A percentile compares a stretch with the other conserved stretches of the same genome.
phyloP scores from a whole-genome alignment of 2,329 filamentous ascomycete species.

The Nemania bipapillata region DNA sequence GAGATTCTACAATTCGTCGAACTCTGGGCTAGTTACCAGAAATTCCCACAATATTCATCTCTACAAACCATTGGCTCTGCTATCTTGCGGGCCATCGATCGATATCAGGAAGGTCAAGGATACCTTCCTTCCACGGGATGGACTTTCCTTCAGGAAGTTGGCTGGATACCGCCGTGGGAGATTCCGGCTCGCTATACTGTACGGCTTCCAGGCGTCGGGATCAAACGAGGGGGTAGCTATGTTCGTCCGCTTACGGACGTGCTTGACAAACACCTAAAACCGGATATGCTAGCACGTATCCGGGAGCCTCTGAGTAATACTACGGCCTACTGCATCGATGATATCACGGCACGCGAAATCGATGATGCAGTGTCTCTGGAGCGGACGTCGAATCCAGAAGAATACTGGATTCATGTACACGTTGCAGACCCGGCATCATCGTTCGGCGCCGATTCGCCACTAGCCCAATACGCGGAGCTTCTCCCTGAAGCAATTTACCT shows the following conservation, averaged over 20 bases:
- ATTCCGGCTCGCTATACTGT: constrained; percentile 71
- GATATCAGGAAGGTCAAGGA: constrained; percentile 65
- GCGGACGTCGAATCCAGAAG: constrained; percentile 59
- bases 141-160: constrained; percentile 80
- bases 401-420: constrained; percentile 82
- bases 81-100: constrained; percentile 69
- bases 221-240: constrained; percentile 58
- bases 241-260: constrained; percentile 50
- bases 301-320: constrained; percentile 70
- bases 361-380: constrained; percentile 84
- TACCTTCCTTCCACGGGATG: constrained; percentile 63
- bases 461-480: constrained; percentile 70
- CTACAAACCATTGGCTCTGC: constrained; percentile 71
- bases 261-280: constrained; percentile 52
- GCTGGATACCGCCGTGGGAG: constrained; percentile 76
- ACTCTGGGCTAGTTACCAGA: constrained; percentile 69
- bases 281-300: constrained; percentile 60
- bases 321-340: constrained; percentile 78
- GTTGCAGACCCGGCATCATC: constrained; percentile 81
- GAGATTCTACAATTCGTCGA: constrained; percentile 75
- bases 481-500: constrained; percentile 70
- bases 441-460: constrained; percentile 67
- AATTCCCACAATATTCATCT: constrained; percentile 63
- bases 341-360: constrained; percentile 72
- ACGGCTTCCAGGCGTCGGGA: constrained; percentile 62